These are phyloP conservation scores for Cystofilobasidium capitatum DNA, from an alignment of 768 basidiomycete species.

Conservation along the genomic window DNA sequence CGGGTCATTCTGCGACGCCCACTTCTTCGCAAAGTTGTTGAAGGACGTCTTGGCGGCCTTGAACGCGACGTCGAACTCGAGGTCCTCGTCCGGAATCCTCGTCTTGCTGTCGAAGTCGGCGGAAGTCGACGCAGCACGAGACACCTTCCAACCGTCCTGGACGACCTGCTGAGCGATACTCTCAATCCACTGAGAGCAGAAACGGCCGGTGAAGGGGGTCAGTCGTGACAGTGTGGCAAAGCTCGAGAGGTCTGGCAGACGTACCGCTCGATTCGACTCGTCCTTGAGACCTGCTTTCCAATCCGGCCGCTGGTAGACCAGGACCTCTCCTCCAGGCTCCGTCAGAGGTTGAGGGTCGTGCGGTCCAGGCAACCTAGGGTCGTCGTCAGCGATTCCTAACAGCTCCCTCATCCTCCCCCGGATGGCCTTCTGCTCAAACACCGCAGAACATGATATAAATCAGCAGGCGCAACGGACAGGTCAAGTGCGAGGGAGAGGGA, in stretches of 20 bases:
- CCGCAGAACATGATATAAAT: neutral
- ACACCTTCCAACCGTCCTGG: neutral
- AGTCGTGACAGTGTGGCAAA: neutral
- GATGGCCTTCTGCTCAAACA: conserved; percentile 16
- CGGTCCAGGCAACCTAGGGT: conserved; percentile 12
- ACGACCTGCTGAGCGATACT: neutral
- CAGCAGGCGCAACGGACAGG: neutral
- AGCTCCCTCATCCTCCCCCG: conserved; percentile 17
- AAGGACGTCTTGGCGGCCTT: conserved; percentile 16
- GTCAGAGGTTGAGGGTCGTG: conserved; percentile 10
- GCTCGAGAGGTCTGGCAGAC: neutral
- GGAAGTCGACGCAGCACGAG: neutral
- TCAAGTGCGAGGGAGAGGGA: too few species aligned
- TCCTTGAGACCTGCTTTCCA: conserved; percentile 15
- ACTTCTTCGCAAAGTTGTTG: conserved; percentile 12
- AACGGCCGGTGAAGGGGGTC: neutral
- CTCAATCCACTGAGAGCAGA: conserved; percentile 4
- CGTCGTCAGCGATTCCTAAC: conserved; percentile 14
- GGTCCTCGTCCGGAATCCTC: conserved; percentile 8
- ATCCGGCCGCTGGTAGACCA: neutral
- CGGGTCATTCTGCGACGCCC: conserved; percentile 32
- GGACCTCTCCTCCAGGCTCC: neutral
- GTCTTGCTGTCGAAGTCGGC: neutral
- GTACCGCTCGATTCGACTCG: neutral
- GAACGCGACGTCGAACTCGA: conserved; percentile 3